Conservation (phyloP, 345 rosid species). For the Fremontodendron californicum region DNA sequence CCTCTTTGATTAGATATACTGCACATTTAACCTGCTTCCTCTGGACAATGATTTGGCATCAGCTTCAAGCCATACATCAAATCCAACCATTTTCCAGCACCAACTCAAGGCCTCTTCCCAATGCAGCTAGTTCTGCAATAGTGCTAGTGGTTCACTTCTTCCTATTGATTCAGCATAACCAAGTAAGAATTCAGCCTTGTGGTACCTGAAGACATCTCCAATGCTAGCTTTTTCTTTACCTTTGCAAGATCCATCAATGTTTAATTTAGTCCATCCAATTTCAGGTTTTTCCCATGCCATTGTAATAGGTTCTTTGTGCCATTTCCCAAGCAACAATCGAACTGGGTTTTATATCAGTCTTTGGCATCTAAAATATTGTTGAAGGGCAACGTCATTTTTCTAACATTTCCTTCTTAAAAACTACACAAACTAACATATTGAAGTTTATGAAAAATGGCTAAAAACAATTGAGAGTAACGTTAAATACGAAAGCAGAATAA, state of each 20-base stretch:
- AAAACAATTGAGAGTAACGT: too few species aligned
- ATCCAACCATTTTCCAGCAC: constrained; percentile 61
- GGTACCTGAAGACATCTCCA: constrained; percentile 79
- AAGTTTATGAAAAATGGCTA: not conserved
- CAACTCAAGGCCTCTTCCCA: constrained; percentile 70
- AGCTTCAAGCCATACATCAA: constrained; percentile 77
- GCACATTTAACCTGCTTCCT: constrained; percentile 47
- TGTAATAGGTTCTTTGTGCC: constrained; percentile 48
- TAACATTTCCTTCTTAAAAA: not conserved
- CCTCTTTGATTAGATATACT: constrained; percentile 37
- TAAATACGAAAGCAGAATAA: too few species aligned
- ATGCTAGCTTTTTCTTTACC: constrained; percentile 61
- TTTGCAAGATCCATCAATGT: constrained; percentile 73
- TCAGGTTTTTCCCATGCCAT: constrained; percentile 74
- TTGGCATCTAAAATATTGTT: constrained; percentile 35
- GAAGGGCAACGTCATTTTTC: constrained; percentile 30
- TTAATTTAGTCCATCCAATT: constrained; percentile 73
- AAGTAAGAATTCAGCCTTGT: constrained; percentile 68
- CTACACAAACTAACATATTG: not conserved
- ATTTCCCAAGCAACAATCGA: constrained; percentile 31
- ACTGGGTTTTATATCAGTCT: constrained; percentile 29
- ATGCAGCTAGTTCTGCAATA: constrained; percentile 64
- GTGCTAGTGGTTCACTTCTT: constrained; percentile 63
- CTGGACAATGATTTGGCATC: constrained; percentile 54
- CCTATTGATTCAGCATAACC: constrained; percentile 83